phyloP scores from a whole-genome alignment of 805 yeast genomes.

The Candida yuanshanica region DNA sequence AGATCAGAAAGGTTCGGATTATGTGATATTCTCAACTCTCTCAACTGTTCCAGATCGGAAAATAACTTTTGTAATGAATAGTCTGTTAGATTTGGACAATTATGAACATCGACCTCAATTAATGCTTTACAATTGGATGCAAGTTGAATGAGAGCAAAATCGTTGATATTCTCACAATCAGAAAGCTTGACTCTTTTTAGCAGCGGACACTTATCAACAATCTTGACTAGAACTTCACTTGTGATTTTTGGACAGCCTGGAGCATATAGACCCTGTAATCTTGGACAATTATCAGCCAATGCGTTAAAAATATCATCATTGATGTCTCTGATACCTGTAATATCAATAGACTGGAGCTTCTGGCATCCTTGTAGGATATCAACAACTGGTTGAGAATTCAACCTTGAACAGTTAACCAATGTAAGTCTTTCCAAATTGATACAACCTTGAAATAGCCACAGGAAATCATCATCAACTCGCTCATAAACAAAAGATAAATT shows the following conservation, averaged over 20 bases:
- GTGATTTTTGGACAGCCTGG: slow-evolving; percentile 75
- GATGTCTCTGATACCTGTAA: slow-evolving; percentile 68
- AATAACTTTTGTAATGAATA: slow-evolving; percentile 52
- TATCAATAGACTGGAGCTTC: slow-evolving; percentile 76
- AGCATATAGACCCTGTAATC: slow-evolving; percentile 86
- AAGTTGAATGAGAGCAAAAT: slow-evolving; percentile 52
- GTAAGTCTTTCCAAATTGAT: slow-evolving; percentile 79
- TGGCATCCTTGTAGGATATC: slow-evolving; percentile 58
- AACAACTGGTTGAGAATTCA: slow-evolving; percentile 58
- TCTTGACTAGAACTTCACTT: slow-evolving; percentile 52
- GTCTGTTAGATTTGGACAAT: slow-evolving; percentile 70
- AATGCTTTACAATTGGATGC: slow-evolving; percentile 69
- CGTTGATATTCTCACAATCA: slow-evolving; percentile 61
- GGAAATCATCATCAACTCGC: slow-evolving; percentile 56
- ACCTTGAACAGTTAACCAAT: slow-evolving; percentile 67
- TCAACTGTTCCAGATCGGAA: slow-evolving; percentile 56
- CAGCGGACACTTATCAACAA: slow-evolving; percentile 62
- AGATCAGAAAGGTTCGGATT: slow-evolving; percentile 65
- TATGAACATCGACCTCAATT: slow-evolving; percentile 86
- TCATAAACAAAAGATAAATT: slow-evolving; percentile 73
- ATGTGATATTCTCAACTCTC: slow-evolving; percentile 80
- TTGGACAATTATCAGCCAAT: slow-evolving; percentile 63
- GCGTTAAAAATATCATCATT: slow-evolving; percentile 66
- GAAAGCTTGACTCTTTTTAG: slow-evolving; percentile 80
- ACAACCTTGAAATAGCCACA: slow-evolving; percentile 60